These are phyloP conservation scores for Rhododendron vialii DNA, from an alignment of 148 eudicot genomes.

Conservation along the genomic window DNA sequence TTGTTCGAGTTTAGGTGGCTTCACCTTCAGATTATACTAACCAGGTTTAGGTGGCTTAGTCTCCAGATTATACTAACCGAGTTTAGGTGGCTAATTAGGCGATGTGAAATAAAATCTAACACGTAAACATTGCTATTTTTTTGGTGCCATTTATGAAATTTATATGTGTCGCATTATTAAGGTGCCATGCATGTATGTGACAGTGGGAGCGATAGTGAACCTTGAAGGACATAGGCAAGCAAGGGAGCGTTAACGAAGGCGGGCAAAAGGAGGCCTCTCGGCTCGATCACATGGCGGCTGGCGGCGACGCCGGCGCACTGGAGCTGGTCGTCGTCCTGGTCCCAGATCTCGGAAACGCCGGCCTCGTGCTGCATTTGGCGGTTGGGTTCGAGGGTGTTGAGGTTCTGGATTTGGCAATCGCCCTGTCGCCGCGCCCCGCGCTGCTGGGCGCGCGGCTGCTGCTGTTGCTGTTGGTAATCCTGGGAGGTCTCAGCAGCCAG, in stretches of 20 bases:
- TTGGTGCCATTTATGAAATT: too few species aligned
- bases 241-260: constrained; percentile 7
- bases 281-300: constrained; percentile 2
- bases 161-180: too few species aligned
- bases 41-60: too few species aligned
- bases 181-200: too few species aligned
- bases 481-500: not conserved
- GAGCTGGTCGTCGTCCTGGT: not conserved
- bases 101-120: not conserved
- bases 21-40: too few species aligned
- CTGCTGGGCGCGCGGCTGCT: too few species aligned
- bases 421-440: too few species aligned
- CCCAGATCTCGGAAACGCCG: not conserved
- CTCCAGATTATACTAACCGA: too few species aligned
- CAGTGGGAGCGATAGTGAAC: not conserved
- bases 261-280: constrained; percentile 3
- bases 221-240: constrained; percentile 5
- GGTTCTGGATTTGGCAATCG: constrained; percentile 9
- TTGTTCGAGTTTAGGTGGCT: too few species aligned
- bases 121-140: too few species aligned
- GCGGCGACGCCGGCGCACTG: constrained; percentile 6
- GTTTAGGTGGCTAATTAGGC: too few species aligned
- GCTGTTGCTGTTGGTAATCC: not conserved
- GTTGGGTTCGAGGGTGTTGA: not conserved
- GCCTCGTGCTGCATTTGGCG: constrained; percentile 9